Evolutionary conservation across 73 alveolate species (phyloP), one percentile per base, ranked within the genome.

Genomic region (Paramecium octaurelia): DNA sequence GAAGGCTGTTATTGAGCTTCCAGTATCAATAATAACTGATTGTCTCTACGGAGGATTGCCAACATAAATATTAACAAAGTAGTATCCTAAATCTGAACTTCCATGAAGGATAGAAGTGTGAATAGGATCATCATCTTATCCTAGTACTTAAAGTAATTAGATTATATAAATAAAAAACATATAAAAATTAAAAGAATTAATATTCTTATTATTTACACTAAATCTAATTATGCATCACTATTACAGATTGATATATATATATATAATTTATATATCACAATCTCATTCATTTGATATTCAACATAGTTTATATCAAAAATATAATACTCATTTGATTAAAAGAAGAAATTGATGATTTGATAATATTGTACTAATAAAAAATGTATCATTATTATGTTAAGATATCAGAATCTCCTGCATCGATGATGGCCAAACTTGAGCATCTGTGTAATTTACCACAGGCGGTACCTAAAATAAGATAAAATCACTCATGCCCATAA

Each of bases 361-460:
- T 54, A 54, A 54, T 54, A 54, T 54, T 54, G 69, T 54, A 54
- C 69, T 54, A 54, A 18, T 54, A 54, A 54, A 54, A 54, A 54
- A n/a, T 64, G 10, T 31, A 64, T 73, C 87, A 73, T 73, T 73
- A 73, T 35, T 31, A 36, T 40, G 57, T 36, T 21, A 73, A 43
- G 93, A 93, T 93, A 58, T 93, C 96, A 54, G 96, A 98, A 93
- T 98, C 99, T 34, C 99, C 99, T 23, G 98, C 96, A 75, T 98
- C 99, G 69, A 96, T 87, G 86, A 98, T 95, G 58, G 98, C 96
- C 92, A 98, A 88, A 80, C 98, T 95, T 44, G 99, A 95, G 23
- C 96, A 98, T 96, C 99, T 97, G 97, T 98, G 98, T 83, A 95
- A 93, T 95, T 97, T 98, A 85, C 99, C 99, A 90, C 99, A 97